Evolutionary conservation across 1,139 yeast species (phyloP).

Genomic region (Scheffersomyces stambukii): DNA sequence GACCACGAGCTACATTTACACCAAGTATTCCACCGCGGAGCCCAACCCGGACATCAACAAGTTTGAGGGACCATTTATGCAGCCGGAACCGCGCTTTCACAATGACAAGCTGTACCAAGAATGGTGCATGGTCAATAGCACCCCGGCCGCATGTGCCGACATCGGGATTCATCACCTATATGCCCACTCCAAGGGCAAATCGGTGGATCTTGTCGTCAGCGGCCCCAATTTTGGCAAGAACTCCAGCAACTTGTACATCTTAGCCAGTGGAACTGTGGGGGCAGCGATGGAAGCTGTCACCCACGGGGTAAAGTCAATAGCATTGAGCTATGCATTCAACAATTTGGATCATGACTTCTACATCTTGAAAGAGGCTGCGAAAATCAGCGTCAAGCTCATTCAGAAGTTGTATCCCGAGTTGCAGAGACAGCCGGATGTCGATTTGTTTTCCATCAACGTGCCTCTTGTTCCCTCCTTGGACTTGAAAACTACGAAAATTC

Average conservation of each 20-base stretch:
- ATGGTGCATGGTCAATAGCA: conserved; percentile 85
- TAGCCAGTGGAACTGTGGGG: conserved; percentile 95
- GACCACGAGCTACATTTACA: conserved; percentile 62
- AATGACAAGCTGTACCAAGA: conserved; percentile 81
- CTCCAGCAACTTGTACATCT: conserved; percentile 82
- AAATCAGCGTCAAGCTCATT: conserved; percentile 60
- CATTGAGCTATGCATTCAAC: conserved; percentile 77
- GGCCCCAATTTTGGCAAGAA: conserved; percentile 97
- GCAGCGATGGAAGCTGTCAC: conserved; percentile 95
- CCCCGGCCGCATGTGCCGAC: conserved; percentile 95
- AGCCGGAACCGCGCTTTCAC: conserved; percentile 31
- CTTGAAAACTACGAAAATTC: conserved; percentile 51
- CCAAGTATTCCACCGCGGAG: conserved; percentile 32
- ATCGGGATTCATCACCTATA: conserved; percentile 78
- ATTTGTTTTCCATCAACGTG: conserved; percentile 77
- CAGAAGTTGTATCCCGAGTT: conserved; percentile 57
- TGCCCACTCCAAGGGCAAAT: conserved; percentile 39
- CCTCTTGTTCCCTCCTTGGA: conserved; percentile 60
- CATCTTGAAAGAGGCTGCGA: conserved; percentile 63
- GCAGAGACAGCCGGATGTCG: conserved; percentile 44
- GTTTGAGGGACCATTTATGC: conserved; percentile 66
- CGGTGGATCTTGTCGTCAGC: conserved; percentile 80
- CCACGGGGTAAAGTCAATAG: conserved; percentile 71
- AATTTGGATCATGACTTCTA: conserved; percentile 49
- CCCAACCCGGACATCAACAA: conserved; percentile 33